Evolutionary conservation across 768 basidiomycete genomes (phyloP).

Genomic region (Lactarius vividus): DNA sequence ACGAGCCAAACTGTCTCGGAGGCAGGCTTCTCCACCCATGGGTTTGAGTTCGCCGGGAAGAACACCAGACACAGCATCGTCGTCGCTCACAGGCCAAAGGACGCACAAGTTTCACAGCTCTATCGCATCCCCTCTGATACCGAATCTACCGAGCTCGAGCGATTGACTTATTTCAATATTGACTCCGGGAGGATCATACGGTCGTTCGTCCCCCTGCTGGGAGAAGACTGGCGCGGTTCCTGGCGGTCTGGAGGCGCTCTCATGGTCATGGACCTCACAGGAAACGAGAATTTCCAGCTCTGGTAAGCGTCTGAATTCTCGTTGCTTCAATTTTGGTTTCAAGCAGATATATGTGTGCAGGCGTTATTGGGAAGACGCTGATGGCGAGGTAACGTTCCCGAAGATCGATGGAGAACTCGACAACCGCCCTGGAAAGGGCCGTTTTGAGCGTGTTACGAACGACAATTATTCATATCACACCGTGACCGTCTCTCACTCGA

Average conservation of each 20-base stretch:
- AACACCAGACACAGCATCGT: constrained; percentile 32
- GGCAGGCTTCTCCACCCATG: constrained; percentile 6
- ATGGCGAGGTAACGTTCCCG: constrained; percentile 33
- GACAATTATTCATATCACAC: constrained; percentile 37
- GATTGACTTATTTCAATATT: constrained; percentile 43
- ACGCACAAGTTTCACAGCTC: constrained; percentile 40
- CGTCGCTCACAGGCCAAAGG: constrained; percentile 40
- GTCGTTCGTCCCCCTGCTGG: constrained; percentile 34
- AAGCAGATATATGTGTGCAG: constrained; percentile 23
- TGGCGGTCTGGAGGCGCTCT: constrained; percentile 39
- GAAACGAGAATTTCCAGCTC: constrained; percentile 43
- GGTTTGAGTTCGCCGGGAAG: constrained; percentile 13
- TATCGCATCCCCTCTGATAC: constrained; percentile 37
- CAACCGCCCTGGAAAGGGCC: constrained; percentile 40
- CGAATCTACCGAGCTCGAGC: constrained; percentile 31
- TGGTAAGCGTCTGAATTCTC: constrained; percentile 33
- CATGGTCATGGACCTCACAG: constrained; percentile 42
- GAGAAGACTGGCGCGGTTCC: constrained; percentile 43
- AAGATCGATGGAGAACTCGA: constrained; percentile 40
- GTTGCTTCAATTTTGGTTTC: background rate
- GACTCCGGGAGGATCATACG: constrained; percentile 39
- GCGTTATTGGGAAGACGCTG: constrained; percentile 44
- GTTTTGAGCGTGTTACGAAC: constrained; percentile 44
- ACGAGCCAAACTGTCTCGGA: background rate
- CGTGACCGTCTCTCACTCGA: constrained; percentile 36